Conservation (phyloP, 2,329 filamentous ascomycete species). For the Monosporascus sp. region DNA sequence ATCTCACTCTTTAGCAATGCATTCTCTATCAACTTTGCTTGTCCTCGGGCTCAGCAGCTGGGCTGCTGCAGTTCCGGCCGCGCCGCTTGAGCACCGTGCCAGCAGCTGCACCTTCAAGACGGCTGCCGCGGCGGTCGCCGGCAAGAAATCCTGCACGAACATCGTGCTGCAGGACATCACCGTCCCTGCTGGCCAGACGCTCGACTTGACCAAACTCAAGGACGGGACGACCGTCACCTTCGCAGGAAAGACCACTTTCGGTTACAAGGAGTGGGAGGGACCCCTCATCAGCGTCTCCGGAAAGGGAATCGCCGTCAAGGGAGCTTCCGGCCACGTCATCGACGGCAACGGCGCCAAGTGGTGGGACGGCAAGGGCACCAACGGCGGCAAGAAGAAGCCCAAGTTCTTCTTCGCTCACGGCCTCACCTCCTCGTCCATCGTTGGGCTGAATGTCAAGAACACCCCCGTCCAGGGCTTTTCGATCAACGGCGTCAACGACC, state of each 20-base stretch:
- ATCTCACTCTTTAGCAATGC: not conserved
- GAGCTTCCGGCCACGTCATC: constrained; percentile 38
- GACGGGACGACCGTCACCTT: constrained; percentile 41
- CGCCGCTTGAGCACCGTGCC: not conserved
- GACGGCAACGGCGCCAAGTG: constrained; percentile 51
- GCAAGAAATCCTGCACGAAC: constrained; percentile 5
- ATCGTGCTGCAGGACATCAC: constrained; percentile 24
- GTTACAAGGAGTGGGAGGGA: constrained; percentile 47
- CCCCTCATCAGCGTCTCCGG: constrained; percentile 48
- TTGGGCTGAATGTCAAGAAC: constrained; percentile 46
- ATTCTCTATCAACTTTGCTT: not conserved
- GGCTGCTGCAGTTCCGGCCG: not conserved
- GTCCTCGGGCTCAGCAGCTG: not conserved
- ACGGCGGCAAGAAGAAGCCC: constrained; percentile 58
- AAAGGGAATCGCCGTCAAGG: constrained; percentile 35
- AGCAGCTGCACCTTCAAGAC: not conserved
- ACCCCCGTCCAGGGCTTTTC: constrained; percentile 49
- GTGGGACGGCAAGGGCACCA: constrained; percentile 58
- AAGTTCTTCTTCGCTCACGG: constrained; percentile 55
- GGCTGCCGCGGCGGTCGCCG: not conserved
- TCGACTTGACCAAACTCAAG: constrained; percentile 29
- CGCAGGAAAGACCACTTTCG: constrained; percentile 47
- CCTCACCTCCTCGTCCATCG: constrained; percentile 45
- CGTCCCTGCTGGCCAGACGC: constrained; percentile 30
- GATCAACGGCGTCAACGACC: constrained; percentile 35